Evolutionary conservation across 208 protist species (phyloP).

Genomic region (Trypanosoma mega): DNA sequence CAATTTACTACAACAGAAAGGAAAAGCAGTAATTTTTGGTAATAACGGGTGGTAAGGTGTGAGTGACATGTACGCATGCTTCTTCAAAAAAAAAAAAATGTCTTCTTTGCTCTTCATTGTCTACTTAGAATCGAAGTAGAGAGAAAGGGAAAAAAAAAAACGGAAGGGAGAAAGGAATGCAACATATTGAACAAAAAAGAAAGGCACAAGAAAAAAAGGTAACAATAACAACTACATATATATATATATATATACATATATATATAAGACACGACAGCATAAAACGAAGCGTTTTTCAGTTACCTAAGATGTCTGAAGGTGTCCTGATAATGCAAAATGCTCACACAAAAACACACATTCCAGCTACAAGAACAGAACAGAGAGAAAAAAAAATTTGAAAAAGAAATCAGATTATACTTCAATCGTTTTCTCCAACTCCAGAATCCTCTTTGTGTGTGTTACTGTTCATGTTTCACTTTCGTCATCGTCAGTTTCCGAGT

Average conservation of each 20-base stretch:
- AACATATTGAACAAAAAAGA: slow-evolving; percentile 9
- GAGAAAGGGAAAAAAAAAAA: slow-evolving; percentile 12
- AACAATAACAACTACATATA: slow-evolving; percentile 7
- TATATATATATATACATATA: slow-evolving; percentile 16
- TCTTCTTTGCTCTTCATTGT: too few species aligned
- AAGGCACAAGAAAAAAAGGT: neutral
- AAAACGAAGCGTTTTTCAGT: neutral
- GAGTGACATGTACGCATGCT: too few species aligned
- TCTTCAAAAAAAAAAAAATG: too few species aligned
- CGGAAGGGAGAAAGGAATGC: slow-evolving; percentile 24
- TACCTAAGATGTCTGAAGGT: neutral
- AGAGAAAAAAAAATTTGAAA: neutral
- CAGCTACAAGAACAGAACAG: neutral
- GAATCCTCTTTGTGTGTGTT: too few species aligned
- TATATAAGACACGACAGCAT: neutral
- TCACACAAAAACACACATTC: neutral
- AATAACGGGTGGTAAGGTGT: too few species aligned
- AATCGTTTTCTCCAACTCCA: too few species aligned
- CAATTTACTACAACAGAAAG: too few species aligned
- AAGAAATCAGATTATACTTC: neutral
- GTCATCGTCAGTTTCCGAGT: too few species aligned
- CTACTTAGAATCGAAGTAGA: too few species aligned
- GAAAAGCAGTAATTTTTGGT: too few species aligned
- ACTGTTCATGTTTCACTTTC: too few species aligned
- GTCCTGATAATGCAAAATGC: neutral